Base-by-base conservation (phyloP, 78 protist genomes). In the Polysphondylium violaceum region DNA sequence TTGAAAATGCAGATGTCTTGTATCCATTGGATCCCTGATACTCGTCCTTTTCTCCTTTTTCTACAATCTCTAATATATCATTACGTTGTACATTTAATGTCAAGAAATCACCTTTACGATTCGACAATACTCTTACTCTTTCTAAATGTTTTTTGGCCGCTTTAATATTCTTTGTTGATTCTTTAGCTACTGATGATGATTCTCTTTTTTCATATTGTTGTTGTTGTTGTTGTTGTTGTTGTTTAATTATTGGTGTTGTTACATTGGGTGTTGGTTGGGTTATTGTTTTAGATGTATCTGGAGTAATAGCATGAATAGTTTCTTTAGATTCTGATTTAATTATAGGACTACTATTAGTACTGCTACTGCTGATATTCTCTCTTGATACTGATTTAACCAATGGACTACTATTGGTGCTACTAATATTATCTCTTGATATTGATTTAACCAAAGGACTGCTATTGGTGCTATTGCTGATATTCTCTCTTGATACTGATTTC, bases 21-120 rank as follows among this genome's bases (percentile, higher is more conserved):
- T 44, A 83, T 14, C 91, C 91, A 58, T 83, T 83, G 35, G 31
- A 23, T 19, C 91, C 91, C 1, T 44, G 40, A 19, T 38, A 83
- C 0, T 71, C 27, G n/a, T 59, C 64, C 6, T 83, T 83, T 40
- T 83, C 79, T 9, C 79, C 77, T 19, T 56, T 44, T 40, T 83
- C 91, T 17, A 41, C 56, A 31, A 83, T 40, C 3, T 83, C 91
- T 2, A 83, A 38, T 8, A 83, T 72, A 59, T 83, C 91, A 59
- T 79, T 79, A 50, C 91, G 74, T 14, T 38, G 11, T 6, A 64
- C 44, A 12, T 36, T 55, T 27, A 83, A 56, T 16, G 56, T 55
- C 12, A n/a, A 21, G 33, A 35, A 36, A 69, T 83, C 91, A 69
- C 91, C 91, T 35, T 51, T 55, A 29, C 36, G 38, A 7, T 47